A percentile compares a stretch with the other conserved stretches of the same genome.
Conservation (phyloP, 2,329 filamentous ascomycete species). For the Niveomyces coronatus region DNA sequence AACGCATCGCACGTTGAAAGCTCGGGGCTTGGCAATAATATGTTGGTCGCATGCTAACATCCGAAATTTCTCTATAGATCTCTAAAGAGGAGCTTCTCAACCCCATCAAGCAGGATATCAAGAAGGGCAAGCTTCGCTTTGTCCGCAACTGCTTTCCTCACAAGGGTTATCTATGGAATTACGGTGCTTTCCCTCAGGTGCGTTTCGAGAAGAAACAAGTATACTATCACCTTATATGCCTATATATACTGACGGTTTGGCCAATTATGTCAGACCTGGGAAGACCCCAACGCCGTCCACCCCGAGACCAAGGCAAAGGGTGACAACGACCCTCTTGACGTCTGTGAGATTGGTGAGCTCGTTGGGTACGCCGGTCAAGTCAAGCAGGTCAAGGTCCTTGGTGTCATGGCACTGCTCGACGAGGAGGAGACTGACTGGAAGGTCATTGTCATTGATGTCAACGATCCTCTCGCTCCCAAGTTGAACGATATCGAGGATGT, state of each 20-base stretch:
- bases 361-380: constrained; percentile 93
- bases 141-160: constrained; percentile 99
- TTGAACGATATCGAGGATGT: constrained; percentile 99
- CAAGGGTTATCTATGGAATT: constrained; percentile 99
- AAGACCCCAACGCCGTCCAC: constrained; percentile 92
- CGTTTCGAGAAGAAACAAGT: constrained; percentile 18
- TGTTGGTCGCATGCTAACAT: constrained; percentile 4
- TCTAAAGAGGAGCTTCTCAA: constrained; percentile 98
- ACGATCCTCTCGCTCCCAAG: constrained; percentile 92
- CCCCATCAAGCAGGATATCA: constrained; percentile 98
- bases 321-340: constrained; percentile 97
- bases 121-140: constrained; percentile 99
- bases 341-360: constrained; percentile 98
- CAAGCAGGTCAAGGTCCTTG: constrained; percentile 99
- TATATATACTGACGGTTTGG: no score
- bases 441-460: constrained; percentile 98
- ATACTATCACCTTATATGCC: no score
- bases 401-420: constrained; percentile 97
- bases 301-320: constrained; percentile 99
- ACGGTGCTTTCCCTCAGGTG: constrained; percentile 97
- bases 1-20: constrained; percentile 2
- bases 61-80: constrained; percentile 50
- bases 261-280: constrained; percentile 99
- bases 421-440: constrained; percentile 99
- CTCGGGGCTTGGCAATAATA: not conserved